These are phyloP conservation scores for Heterobasidion irregulare DNA, from an alignment of 1,284 basidiomycete genomes.

Conservation along the genomic window DNA sequence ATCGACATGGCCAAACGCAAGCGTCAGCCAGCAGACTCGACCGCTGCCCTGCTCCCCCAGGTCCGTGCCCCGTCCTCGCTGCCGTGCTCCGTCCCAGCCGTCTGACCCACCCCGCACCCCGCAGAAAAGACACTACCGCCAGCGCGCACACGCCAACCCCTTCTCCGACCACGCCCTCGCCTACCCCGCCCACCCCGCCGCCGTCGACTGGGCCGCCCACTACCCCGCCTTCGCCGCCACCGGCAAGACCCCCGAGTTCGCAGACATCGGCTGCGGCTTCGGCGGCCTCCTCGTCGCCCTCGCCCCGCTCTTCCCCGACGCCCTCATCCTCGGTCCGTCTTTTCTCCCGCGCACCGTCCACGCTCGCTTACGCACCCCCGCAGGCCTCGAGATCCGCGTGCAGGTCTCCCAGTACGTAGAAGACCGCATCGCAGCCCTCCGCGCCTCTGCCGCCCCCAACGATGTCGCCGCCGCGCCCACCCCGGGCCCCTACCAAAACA, in stretches of 20 bases:
- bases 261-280: slow-evolving; percentile 97
- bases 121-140: slow-evolving; percentile 94
- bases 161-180: slow-evolving; percentile 93
- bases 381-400: slow-evolving; percentile 95
- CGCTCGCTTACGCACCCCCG: too few relatives aligned
- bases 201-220: slow-evolving; percentile 82
- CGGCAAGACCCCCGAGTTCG: slow-evolving; percentile 76
- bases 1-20: slow-evolving; percentile 38
- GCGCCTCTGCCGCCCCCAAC: slow-evolving; percentile 42
- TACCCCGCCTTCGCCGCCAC: slow-evolving; percentile 67
- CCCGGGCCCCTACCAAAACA: slow-evolving; percentile 76
- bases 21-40: too few relatives aligned
- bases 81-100: neutral
- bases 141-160: slow-evolving; percentile 96
- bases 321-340: slow-evolving; percentile 84
- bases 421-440: slow-evolving; percentile 87
- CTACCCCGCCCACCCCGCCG: slow-evolving; percentile 77
- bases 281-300: slow-evolving; percentile 90
- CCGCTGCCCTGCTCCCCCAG: slow-evolving; percentile 29
- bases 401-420: slow-evolving; percentile 96
- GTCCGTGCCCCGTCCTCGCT: too few relatives aligned
- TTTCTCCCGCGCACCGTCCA: too few relatives aligned
- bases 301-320: slow-evolving; percentile 88
- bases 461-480: slow-evolving; percentile 8
- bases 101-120: neutral